These are phyloP conservation scores for Suzukiozyma palmioleophila DNA, from an alignment of 1,139 yeast genomes.

Conservation along the genomic window DNA sequence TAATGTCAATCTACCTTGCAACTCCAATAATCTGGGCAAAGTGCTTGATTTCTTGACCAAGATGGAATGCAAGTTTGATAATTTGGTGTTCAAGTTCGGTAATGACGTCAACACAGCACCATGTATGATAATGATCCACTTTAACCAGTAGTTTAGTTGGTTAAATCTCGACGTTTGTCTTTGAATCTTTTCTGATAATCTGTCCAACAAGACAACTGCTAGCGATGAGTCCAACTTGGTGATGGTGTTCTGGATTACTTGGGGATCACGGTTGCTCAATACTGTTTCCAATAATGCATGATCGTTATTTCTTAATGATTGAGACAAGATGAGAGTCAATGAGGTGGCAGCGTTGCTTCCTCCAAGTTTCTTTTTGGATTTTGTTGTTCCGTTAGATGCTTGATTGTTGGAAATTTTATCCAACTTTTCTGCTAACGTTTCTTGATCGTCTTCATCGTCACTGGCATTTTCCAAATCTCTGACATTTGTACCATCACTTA, in stretches of 20 bases:
- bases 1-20: constrained; percentile 78
- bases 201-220: constrained; percentile 72
- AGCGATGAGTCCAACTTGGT: constrained; percentile 64
- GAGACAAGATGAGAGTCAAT: constrained; percentile 61
- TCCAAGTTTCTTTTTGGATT: constrained; percentile 21
- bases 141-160: constrained; percentile 81
- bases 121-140: constrained; percentile 88
- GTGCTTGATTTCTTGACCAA: constrained; percentile 70
- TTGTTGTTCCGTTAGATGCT: constrained; percentile 21
- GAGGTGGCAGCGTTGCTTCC: constrained; percentile 53
- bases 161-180: constrained; percentile 63
- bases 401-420: constrained; percentile 37
- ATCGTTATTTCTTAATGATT: constrained; percentile 69
- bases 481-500: constrained; percentile 63
- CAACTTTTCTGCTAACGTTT: constrained; percentile 59
- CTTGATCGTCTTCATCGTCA: constrained; percentile 34
- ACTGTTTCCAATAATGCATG: constrained; percentile 76
- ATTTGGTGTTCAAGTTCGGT: constrained; percentile 62
- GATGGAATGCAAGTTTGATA: constrained; percentile 76
- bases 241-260: constrained; percentile 68
- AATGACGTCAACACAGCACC: constrained; percentile 73
- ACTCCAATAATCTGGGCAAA: constrained; percentile 71
- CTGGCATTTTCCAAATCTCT: constrained; percentile 46
- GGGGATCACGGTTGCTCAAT: constrained; percentile 68
- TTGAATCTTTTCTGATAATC: constrained; percentile 79